Evolutionary conservation across 2,329 filamentous ascomycete species (phyloP).

Genomic region (Madurella mycetomatis): DNA sequence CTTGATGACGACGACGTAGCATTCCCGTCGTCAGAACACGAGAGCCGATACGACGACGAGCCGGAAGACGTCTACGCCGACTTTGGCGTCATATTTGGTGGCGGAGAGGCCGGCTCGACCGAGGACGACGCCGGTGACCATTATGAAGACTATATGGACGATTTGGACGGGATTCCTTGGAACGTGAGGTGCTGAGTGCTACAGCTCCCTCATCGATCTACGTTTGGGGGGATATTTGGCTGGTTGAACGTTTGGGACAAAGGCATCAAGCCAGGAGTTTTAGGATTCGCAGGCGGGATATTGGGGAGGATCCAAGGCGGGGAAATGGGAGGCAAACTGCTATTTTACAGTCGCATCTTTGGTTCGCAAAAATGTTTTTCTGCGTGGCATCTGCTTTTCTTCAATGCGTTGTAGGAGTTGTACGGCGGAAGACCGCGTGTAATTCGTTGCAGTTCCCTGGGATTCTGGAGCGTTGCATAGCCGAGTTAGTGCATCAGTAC

Average conservation of each 20-base stretch:
- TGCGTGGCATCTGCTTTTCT: no score
- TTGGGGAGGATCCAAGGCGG: no score
- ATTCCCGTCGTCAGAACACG: constrained; percentile 44
- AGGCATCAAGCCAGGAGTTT: neutral
- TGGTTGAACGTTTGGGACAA: neutral
- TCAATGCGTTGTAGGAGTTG: no score
- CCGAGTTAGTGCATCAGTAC: no score
- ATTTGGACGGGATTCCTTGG: constrained; percentile 52
- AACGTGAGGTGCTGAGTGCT: constrained; percentile 26
- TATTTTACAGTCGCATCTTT: no score
- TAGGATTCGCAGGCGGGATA: no score
- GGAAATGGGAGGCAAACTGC: no score
- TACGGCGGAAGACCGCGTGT: no score
- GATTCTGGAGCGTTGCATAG: no score
- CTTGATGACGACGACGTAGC: constrained; percentile 40
- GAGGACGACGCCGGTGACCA: constrained; percentile 36
- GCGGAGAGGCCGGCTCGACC: constrained; percentile 24
- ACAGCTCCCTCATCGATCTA: neutral
- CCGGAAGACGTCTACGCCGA: constrained; percentile 52
- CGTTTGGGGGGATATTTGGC: neutral
- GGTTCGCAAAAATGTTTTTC: no score
- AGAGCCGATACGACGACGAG: constrained; percentile 43
- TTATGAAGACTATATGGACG: constrained; percentile 53
- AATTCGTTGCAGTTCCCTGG: no score
- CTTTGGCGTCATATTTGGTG: constrained; percentile 49